Base-by-base conservation (phyloP, 2,329 filamentous ascomycete species). In the Claviceps sp. region DNA sequence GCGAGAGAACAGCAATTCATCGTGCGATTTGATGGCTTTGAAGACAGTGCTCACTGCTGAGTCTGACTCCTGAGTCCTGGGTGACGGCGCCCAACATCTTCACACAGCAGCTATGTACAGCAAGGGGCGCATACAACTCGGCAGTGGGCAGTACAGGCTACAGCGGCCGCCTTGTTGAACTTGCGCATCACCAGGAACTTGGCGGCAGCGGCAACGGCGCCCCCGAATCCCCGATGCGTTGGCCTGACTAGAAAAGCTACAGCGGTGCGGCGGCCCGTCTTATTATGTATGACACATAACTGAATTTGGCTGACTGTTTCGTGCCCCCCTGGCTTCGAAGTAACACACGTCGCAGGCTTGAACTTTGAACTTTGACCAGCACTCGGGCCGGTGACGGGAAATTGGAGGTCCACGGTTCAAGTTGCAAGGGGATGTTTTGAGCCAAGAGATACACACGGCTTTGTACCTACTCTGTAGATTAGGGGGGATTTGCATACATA, bases 271-370 rank as follows among this genome's bases (percentile, higher is more conserved):
- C 68, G 0, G 72, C 2, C 79, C 78, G 1, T 85, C 63, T 4
- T 76, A 76, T 30, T 18, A 77, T 22, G 20, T 20, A 20, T 20
- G 20, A 20, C 20, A 20, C 20, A 20, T 22, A 22, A 22, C 81
- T 30, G 8, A 4, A 89, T 72, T 14, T 77, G 74, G 7, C 84
- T 84, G 52, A 88, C 76, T 34, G 82, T 68, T 63, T 88, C 84
- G 65, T 90, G 86, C 22, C 86, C 86, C 0, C 0, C 83, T 66
- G 20, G 67, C 55, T 59, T 89, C 85, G 0, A 75, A 77, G 63
- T 81, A 82, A 65, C 85, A 89, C 48, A 90, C 77, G 44, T 85
- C 85, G 58, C 81, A 87, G 5, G 85, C 85, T 8, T 81, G 70
- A 2, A 87, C 77, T 63, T 8, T 81, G 70, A 2, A 87, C 77